These are phyloP conservation scores for Stephania yunnanensis DNA, from an alignment of 164 flowering plant genomes.

Conservation along the genomic window DNA sequence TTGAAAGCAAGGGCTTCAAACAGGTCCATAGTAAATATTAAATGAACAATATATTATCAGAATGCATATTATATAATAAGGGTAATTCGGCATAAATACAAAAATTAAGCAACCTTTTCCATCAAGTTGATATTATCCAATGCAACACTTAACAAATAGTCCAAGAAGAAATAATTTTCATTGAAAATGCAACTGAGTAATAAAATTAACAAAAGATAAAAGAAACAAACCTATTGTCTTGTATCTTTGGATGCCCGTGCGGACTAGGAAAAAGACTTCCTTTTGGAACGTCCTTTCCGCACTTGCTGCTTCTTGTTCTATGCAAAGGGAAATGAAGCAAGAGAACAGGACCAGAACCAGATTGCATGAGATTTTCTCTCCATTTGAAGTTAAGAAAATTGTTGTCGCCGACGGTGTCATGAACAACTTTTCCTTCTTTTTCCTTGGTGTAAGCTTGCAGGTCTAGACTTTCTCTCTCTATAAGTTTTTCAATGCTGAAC, in stretches of 20 bases:
- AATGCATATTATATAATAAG: not conserved
- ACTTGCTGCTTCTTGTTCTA: slow-evolving; percentile 13
- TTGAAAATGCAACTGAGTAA: not conserved
- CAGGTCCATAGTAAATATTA: not conserved
- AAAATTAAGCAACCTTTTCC: not conserved
- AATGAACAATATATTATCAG: not conserved
- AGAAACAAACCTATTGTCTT: slow-evolving; percentile 13
- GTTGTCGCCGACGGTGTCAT: slow-evolving; percentile 9
- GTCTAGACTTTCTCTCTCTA: slow-evolving; percentile 52
- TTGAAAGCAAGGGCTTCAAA: not conserved
- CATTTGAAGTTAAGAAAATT: slow-evolving; percentile 19
- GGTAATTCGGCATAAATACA: not conserved
- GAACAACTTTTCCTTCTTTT: slow-evolving; percentile 7
- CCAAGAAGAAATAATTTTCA: not conserved
- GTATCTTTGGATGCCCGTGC: slow-evolving; percentile 2
- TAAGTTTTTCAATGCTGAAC: slow-evolving; percentile 46
- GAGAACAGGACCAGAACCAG: slow-evolving; percentile 68
- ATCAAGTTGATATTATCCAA: not conserved
- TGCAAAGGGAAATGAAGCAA: slow-evolving; percentile 66
- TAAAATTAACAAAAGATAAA: not conserved
- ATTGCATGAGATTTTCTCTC: slow-evolving; percentile 42
- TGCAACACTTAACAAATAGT: not conserved
- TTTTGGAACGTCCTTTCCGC: slow-evolving; percentile 9
- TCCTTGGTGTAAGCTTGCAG: slow-evolving; percentile 21
- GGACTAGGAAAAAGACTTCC: slow-evolving; percentile 5